A percentile compares a stretch with the other conserved stretches of the same genome.
These are phyloP conservation scores for Podospora fimiseda DNA, from an alignment of 495 filamentous ascomycete genomes.

Conservation along the genomic window DNA sequence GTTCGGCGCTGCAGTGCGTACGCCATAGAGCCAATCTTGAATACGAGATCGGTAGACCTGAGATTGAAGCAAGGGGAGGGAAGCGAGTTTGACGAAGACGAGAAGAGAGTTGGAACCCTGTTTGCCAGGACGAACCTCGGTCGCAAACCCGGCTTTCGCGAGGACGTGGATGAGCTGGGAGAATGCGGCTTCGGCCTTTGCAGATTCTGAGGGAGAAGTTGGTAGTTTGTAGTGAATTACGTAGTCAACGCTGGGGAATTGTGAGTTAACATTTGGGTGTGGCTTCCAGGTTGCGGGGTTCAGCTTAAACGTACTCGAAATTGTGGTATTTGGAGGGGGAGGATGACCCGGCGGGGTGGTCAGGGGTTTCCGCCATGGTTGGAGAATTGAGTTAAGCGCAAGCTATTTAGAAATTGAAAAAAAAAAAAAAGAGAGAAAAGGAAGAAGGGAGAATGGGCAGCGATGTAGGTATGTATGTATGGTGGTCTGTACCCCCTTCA, in stretches of 20 bases:
- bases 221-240: slow-evolving; percentile 77
- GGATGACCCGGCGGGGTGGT: not conserved
- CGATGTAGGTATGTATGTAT: too few species aligned
- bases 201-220: slow-evolving; percentile 40
- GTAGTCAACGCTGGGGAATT: slow-evolving; percentile 68
- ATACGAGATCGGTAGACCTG: slow-evolving; percentile 70
- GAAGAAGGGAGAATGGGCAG: too few species aligned
- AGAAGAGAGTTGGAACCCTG: slow-evolving; percentile 68
- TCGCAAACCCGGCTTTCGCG: slow-evolving; percentile 66
- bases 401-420: not conserved
- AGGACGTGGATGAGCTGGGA: slow-evolving; percentile 67
- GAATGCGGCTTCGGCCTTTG: slow-evolving; percentile 64
- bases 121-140: slow-evolving; percentile 79
- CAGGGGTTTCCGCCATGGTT: not conserved
- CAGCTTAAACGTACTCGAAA: slow-evolving; percentile 18
- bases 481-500: too few species aligned
- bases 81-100: slow-evolving; percentile 74
- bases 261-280: slow-evolving; percentile 14
- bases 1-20: slow-evolving; percentile 71
- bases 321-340: slow-evolving; percentile 2
- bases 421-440: not conserved
- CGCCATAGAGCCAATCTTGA: slow-evolving; percentile 93
- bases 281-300: slow-evolving; percentile 1
- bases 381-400: not conserved
- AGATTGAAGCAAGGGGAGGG: slow-evolving; percentile 51